Percentiles rank a stretch among this genome's conserved stretches.
Evolutionary conservation across 78 protist genomes (phyloP).

Genomic region (Dictyostelium capitatum): DNA sequence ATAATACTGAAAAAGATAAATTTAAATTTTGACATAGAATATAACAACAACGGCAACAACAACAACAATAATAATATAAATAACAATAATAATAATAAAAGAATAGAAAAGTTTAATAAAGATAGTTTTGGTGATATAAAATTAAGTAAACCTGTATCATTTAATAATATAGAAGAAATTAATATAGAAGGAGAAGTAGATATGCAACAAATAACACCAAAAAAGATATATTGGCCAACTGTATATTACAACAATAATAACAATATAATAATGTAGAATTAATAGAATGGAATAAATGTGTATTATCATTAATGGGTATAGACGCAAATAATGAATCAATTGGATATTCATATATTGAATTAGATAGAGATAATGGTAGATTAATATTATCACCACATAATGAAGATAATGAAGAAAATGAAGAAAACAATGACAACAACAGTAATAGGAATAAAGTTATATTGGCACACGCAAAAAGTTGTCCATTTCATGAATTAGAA

Average conservation of each 20-base stretch:
- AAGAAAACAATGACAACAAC: background rate
- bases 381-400: constrained; percentile 11
- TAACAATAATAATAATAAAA: background rate
- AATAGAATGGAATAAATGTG: constrained; percentile 41
- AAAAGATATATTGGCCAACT: constrained; percentile 15
- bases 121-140: background rate
- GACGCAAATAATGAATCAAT: background rate
- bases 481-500: constrained; percentile 53
- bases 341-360: constrained; percentile 27
- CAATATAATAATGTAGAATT: background rate
- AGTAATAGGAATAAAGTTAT: background rate
- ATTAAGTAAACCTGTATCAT: background rate
- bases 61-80: background rate
- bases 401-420: background rate
- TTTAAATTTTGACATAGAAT: background rate
- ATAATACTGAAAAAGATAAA: constrained; percentile 17
- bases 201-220: background rate
- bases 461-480: constrained; percentile 47
- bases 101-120: background rate
- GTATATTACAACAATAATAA: background rate
- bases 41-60: background rate
- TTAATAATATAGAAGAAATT: background rate
- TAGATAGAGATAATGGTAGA: constrained; percentile 31
- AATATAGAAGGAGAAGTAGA: background rate
- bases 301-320: background rate